Evolutionary conservation across 2,329 filamentous ascomycete genomes (phyloP).

Genomic region (Acrodontium crateriforme): DNA sequence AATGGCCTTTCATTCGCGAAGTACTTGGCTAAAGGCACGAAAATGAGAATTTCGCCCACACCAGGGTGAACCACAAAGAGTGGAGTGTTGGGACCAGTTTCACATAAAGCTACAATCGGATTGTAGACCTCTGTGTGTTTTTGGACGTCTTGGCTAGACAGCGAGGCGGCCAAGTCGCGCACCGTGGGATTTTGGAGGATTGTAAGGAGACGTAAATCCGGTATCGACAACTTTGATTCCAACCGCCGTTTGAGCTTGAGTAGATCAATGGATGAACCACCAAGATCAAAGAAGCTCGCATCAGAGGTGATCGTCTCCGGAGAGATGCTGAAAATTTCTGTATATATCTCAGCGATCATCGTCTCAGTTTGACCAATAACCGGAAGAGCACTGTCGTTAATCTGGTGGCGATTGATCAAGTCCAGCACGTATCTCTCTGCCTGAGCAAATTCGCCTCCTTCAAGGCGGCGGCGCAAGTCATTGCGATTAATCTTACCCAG

Average conservation of each 20-base stretch:
- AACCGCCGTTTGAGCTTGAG: neutral
- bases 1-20: conserved; percentile 32
- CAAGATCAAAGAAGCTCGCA: neutral
- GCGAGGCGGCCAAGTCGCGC: conserved; percentile 8
- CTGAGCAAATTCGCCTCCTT: too few species aligned
- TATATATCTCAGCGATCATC: neutral
- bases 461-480: neutral
- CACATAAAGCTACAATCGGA: conserved; percentile 20
- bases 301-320: neutral
- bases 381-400: neutral
- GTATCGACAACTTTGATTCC: neutral
- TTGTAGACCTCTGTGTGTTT: conserved; percentile 17
- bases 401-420: too few species aligned
- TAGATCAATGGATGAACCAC: neutral
- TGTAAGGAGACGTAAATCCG: conserved; percentile 2
- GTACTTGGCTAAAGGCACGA: conserved; percentile 24
- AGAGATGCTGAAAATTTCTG: neutral
- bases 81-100: conserved; percentile 15
- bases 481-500: neutral
- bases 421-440: too few species aligned
- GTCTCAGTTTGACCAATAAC: neutral
- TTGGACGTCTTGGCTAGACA: conserved; percentile 8
- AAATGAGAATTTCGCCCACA: conserved; percentile 27
- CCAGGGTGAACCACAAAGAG: conserved; percentile 27
- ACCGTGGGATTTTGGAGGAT: conserved; percentile 7